These are phyloP conservation scores for Flaveria brownii DNA, from an alignment of 129 eudicot genomes.

Conservation along the genomic window DNA sequence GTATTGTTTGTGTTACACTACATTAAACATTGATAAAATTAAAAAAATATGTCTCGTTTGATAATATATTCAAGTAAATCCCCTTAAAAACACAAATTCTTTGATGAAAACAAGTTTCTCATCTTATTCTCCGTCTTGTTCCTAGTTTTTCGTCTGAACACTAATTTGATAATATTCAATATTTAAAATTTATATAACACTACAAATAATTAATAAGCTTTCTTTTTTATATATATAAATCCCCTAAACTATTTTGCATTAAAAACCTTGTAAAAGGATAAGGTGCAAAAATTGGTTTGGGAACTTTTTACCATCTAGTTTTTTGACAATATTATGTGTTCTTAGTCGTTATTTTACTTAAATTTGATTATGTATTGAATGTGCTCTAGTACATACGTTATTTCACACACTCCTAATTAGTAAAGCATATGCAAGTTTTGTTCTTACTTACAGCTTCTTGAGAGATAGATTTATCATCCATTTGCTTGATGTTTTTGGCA, in stretches of 20 bases:
- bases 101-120: neutral
- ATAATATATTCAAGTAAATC: neutral
- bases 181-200: neutral
- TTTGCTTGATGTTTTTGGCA: conserved; percentile 8
- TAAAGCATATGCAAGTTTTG: neutral
- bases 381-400: too few species aligned
- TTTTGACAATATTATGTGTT: too few species aligned
- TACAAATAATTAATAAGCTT: neutral
- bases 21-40: too few species aligned
- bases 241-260: neutral
- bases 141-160: neutral
- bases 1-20: too few species aligned
- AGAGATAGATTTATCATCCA: conserved; percentile 27
- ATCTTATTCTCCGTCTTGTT: neutral
- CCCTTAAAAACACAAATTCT: neutral
- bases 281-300: too few species aligned
- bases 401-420: neutral
- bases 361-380: neutral
- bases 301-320: too few species aligned
- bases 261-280: neutral
- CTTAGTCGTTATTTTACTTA: too few species aligned
- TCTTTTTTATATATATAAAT: neutral
- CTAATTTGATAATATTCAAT: neutral
- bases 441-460: conserved; percentile 76
- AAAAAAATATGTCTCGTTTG: neutral